These are phyloP conservation scores for Neopestalotiopsis rosae DNA, from an alignment of 2,329 filamentous ascomycete species.

Conservation along the genomic window DNA sequence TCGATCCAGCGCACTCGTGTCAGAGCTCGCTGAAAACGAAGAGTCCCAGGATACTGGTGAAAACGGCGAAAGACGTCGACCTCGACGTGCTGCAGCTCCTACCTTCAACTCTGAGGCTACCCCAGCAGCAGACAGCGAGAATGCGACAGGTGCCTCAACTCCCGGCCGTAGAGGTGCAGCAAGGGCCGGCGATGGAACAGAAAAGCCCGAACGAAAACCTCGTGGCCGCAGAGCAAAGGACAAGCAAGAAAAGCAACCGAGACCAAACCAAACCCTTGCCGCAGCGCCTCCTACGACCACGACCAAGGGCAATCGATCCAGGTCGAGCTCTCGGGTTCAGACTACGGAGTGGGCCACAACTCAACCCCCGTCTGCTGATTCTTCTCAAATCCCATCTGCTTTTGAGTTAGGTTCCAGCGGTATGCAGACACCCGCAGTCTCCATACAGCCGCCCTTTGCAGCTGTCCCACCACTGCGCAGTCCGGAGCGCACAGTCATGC, in stretches of 20 bases:
- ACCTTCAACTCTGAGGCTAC: constrained; percentile 72
- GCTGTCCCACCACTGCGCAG: constrained; percentile 32
- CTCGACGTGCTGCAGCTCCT: constrained; percentile 71
- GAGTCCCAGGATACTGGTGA: constrained; percentile 62
- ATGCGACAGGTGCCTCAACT: constrained; percentile 61
- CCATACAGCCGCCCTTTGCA: constrained; percentile 35
- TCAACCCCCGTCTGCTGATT: constrained; percentile 43
- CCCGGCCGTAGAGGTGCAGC: constrained; percentile 56
- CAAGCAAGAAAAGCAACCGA: constrained; percentile 46
- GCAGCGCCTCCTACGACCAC: constrained; percentile 47
- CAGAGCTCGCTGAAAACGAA: constrained; percentile 64
- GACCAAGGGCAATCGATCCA: constrained; percentile 54
- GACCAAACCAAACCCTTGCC: constrained; percentile 48
- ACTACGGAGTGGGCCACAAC: constrained; percentile 44
- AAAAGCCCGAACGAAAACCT: constrained; percentile 50
- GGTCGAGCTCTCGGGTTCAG: constrained; percentile 59
- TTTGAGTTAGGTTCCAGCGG: constrained; percentile 49
- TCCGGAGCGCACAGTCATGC: constrained; percentile 30
- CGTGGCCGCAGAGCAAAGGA: constrained; percentile 45
- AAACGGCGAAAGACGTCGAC: constrained; percentile 64
- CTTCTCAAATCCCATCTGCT: constrained; percentile 45
- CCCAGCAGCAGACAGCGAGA: constrained; percentile 63
- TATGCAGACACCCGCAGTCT: constrained; percentile 48
- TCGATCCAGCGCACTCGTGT: constrained; percentile 68
- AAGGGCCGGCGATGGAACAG: constrained; percentile 49